These are phyloP conservation scores for Blastocystis sp. DNA, from an alignment of 352 stramenopile genomes.

Conservation along the genomic window DNA sequence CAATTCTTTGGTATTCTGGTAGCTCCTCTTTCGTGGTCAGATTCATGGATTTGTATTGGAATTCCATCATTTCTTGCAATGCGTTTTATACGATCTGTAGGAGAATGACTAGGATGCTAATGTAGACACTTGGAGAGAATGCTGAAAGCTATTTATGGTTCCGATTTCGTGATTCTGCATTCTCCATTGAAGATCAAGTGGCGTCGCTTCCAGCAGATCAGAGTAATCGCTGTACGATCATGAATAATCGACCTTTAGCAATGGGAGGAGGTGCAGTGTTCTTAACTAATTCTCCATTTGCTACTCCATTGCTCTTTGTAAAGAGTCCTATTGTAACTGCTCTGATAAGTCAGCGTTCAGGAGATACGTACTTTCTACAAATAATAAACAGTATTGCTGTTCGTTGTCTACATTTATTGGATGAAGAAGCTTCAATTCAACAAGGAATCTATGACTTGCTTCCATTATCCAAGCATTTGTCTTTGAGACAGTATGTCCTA, in stretches of 20 bases:
- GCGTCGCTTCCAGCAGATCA: neutral
- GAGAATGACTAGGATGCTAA: neutral
- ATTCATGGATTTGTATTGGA: constrained; percentile 14
- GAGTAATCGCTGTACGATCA: neutral
- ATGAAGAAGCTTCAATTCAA: constrained; percentile 3
- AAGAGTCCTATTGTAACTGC: constrained; percentile 9
- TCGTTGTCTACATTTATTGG: neutral
- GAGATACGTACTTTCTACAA: constrained; percentile 17
- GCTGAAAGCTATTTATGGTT: neutral
- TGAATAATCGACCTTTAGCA: constrained; percentile 21
- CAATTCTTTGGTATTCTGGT: neutral
- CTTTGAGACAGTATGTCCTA: neutral
- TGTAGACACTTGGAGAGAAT: neutral
- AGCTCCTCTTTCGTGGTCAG: neutral
- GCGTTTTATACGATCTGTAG: neutral
- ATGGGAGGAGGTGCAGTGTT: constrained; percentile 13
- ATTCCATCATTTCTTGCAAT: neutral
- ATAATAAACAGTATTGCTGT: neutral
- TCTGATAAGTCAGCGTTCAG: neutral
- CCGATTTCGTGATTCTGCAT: neutral
- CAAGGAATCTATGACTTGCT: neutral
- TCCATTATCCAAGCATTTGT: neutral
- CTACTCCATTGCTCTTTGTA: neutral
- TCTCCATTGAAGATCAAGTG: neutral
- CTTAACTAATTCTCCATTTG: constrained; percentile 7